phyloP scores from a whole-genome alignment of 2,329 filamentous ascomycete genomes.

The Ophiocordyceps camponoti-floridani region DNA sequence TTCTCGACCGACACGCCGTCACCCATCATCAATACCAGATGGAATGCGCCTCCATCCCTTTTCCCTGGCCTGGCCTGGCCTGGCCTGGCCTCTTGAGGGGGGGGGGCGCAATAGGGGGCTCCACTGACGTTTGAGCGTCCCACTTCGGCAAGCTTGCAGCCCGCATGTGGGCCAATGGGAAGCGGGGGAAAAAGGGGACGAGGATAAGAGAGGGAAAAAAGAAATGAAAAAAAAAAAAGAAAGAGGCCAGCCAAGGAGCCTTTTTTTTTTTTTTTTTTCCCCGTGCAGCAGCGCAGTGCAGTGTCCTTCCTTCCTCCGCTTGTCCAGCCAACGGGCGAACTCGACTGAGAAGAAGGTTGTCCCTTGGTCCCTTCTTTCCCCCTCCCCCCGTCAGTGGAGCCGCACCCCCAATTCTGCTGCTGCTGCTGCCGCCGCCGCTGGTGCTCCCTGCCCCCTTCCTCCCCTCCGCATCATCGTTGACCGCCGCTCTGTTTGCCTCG shows the following conservation, averaged over 20 bases:
- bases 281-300: too few relatives aligned
- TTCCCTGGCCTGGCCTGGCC: not conserved
- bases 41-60: constrained; percentile 4
- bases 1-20: too few relatives aligned
- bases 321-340: constrained; percentile 10
- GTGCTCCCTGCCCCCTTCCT: too few relatives aligned
- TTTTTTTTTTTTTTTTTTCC: too few relatives aligned
- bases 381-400: constrained; percentile 3
- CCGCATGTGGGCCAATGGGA: constrained; percentile 15
- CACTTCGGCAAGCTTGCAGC: constrained; percentile 17
- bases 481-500: constrained; percentile 1
- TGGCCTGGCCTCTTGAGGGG: too few relatives aligned
- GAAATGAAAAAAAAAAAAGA: constrained; percentile 8
- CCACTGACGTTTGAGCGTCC: constrained; percentile 14
- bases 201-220: not conserved
- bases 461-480: not conserved
- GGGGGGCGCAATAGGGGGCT: constrained; percentile 3
- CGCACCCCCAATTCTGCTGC: constrained; percentile 4
- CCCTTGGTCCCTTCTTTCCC: not conserved
- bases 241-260: constrained; percentile 18
- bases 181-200: constrained; percentile 4
- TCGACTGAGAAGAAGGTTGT: constrained; percentile 8
- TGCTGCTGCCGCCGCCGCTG: too few relatives aligned
- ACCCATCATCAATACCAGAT: not conserved
- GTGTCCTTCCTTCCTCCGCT: constrained; percentile 8